Conservation (phyloP, 768 basidiomycete genomes). For the Rhizopogon roseolus region DNA sequence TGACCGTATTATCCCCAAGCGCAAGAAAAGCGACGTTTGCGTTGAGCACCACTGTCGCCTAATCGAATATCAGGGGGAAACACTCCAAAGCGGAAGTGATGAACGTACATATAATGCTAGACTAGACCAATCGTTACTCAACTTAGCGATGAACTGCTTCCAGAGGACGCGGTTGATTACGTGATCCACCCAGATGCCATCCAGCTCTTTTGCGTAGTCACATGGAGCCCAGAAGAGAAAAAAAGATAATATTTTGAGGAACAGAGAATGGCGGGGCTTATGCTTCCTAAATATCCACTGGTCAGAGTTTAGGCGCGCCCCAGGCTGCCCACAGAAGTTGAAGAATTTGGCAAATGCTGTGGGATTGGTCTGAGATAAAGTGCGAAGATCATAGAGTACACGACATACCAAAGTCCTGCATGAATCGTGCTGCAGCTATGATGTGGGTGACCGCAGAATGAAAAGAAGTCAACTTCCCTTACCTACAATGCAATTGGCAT, state of each 20-base stretch:
- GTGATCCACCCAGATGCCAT: constrained; percentile 40
- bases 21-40: constrained; percentile 51
- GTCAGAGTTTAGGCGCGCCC: constrained; percentile 27
- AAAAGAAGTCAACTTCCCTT: background rate
- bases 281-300: constrained; percentile 16
- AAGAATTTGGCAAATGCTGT: constrained; percentile 23
- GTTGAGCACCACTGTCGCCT: constrained; percentile 46
- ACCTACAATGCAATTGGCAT: background rate
- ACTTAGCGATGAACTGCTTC: constrained; percentile 33
- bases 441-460: background rate
- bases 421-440: constrained; percentile 30
- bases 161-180: constrained; percentile 34
- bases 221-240: constrained; percentile 43
- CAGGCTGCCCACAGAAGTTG: constrained; percentile 31
- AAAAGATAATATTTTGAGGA: constrained; percentile 30
- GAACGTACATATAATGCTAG: constrained; percentile 41
- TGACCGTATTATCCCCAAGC: constrained; percentile 21
- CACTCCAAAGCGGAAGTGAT: background rate
- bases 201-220: constrained; percentile 34
- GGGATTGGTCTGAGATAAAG: background rate
- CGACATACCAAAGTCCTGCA: constrained; percentile 37
- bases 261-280: constrained; percentile 17
- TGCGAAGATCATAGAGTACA: background rate
- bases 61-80: background rate
- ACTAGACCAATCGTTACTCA: constrained; percentile 43